Percentiles rank a stretch among this genome's conserved stretches.
Evolutionary conservation across 768 basidiomycete species (phyloP).

Genomic region (Pluteus cervinus): DNA sequence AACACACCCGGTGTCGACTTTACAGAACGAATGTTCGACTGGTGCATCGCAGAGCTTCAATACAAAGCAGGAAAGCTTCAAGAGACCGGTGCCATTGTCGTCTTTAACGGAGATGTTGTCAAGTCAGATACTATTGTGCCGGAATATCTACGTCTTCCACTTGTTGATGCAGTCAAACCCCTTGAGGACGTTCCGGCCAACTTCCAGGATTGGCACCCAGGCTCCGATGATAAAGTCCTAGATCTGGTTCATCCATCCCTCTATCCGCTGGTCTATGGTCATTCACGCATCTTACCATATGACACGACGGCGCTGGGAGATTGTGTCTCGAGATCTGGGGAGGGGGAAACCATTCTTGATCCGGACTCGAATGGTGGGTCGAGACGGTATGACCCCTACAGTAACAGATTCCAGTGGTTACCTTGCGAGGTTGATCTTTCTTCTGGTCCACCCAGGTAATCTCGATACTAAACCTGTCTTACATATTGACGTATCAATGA

Average conservation of each 20-base stretch:
- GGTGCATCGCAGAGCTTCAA: conserved; percentile 13
- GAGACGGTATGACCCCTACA: conserved; percentile 8
- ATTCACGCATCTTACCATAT: conserved; percentile 11
- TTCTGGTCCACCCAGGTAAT: conserved; percentile 9
- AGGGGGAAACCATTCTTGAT: conserved; percentile 4
- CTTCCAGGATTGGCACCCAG: conserved; percentile 38
- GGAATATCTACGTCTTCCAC: conserved; percentile 6
- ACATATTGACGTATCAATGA: neutral
- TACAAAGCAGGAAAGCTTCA: conserved; percentile 11
- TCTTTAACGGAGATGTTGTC: conserved; percentile 9
- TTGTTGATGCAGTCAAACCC: conserved; percentile 14
- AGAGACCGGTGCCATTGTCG: conserved; percentile 8
- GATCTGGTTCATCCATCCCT: conserved; percentile 39
- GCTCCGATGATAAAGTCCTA: conserved; percentile 32
- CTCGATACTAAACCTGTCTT: neutral
- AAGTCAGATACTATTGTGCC: conserved; percentile 25
- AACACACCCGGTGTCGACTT: conserved; percentile 5
- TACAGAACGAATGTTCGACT: conserved; percentile 11
- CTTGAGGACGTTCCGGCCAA: conserved; percentile 29
- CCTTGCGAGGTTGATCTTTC: conserved; percentile 14
- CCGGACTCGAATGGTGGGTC: neutral
- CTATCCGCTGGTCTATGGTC: conserved; percentile 28
- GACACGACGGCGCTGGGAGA: conserved; percentile 8
- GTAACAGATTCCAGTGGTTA: conserved; percentile 15
- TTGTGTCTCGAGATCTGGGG: conserved; percentile 10